Evolutionary conservation across 805 yeast genomes (phyloP), one percentile per base, ranked within the genome.

Genomic region (Myxozyma neglecta): DNA sequence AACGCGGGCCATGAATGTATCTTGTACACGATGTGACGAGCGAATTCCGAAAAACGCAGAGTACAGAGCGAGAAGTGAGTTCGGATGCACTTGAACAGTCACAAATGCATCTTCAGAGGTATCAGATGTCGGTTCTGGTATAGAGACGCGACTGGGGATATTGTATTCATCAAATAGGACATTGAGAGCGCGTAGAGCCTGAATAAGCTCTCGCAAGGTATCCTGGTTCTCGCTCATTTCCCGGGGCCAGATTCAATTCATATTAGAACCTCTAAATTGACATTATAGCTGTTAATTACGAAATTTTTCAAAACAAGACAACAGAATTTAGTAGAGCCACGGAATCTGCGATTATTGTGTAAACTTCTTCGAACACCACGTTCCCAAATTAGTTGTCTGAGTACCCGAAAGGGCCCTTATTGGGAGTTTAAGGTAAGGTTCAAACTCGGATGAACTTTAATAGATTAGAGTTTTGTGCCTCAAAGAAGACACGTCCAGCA

Each of bases 1-100:
- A 43, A 61, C 51, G n/a, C 61, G 58, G 37, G 64, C 18, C 9
- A 48, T 40, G 39, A 56, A 29, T 5, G 57, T 52, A 20, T 60
- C 64, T 37, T 56, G 55, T 4, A 52, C 55, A 29, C 60, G 50
- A 11, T 56, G 51, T 37, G 54, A 14, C 46, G 37, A 39, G 18
- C 18, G 16, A 18, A 16, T 50, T 6, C 52, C 56, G 36, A 60
- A 57, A 39, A 60, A 37, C 16, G 60, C 57, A 24, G 47, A 49
- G 34, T 57, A 60, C 8, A 56, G 48, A 29, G 56, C 60, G 24
- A 60, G 49, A 18, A 56, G 43, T 9, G 64, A 24, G 43, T 53
- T 52, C 4, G 60, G 57, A 20, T 47, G 53, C 18, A 60, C 35
- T 37, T 40, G 55, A 18, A 45, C 34, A 6, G 53, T 20, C 13